These are phyloP conservation scores for Psilocybe mexicana DNA, from an alignment of 1,284 basidiomycete species.

Conservation along the genomic window DNA sequence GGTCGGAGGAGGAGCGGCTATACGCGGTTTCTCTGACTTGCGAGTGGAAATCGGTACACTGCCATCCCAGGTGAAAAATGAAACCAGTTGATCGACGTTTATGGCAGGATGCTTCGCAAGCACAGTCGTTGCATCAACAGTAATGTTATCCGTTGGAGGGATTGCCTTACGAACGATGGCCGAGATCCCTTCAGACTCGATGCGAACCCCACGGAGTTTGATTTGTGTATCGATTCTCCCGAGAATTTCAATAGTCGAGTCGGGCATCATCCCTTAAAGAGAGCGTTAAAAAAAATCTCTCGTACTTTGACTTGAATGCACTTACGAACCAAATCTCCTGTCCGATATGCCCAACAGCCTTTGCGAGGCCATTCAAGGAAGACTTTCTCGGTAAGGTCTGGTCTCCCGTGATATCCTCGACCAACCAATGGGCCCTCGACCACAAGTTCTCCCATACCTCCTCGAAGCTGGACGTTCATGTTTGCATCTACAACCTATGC, in stretches of 20 bases:
- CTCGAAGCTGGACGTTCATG: constrained; percentile 43
- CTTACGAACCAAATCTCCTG: constrained; percentile 48
- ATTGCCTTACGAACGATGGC: constrained; percentile 44
- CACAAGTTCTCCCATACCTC: constrained; percentile 51
- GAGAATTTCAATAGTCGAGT: constrained; percentile 51
- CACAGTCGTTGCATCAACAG: constrained; percentile 44
- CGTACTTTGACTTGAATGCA: constrained; percentile 6
- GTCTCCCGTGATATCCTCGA: constrained; percentile 48
- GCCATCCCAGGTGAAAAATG: constrained; percentile 44
- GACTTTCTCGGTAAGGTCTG: constrained; percentile 45
- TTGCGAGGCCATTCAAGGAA: constrained; percentile 49
- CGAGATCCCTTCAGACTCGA: constrained; percentile 55
- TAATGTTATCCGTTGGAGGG: constrained; percentile 25
- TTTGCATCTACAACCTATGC: constrained; percentile 31
- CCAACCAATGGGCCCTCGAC: constrained; percentile 55
- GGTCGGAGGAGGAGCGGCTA: constrained; percentile 31
- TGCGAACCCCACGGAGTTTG: constrained; percentile 55
- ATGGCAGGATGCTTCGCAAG: constrained; percentile 49
- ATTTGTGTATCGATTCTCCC: constrained; percentile 60
- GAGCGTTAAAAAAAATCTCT: neutral
- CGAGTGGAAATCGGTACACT: constrained; percentile 36
- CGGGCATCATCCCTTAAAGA: constrained; percentile 49
- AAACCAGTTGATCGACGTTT: constrained; percentile 46
- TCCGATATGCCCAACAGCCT: constrained; percentile 48
- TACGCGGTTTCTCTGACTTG: constrained; percentile 35